Evolutionary conservation across 495 filamentous ascomycete genomes (phyloP), one percentile per base, ranked within the genome.

Genomic region (Gamarada debralockiae): DNA sequence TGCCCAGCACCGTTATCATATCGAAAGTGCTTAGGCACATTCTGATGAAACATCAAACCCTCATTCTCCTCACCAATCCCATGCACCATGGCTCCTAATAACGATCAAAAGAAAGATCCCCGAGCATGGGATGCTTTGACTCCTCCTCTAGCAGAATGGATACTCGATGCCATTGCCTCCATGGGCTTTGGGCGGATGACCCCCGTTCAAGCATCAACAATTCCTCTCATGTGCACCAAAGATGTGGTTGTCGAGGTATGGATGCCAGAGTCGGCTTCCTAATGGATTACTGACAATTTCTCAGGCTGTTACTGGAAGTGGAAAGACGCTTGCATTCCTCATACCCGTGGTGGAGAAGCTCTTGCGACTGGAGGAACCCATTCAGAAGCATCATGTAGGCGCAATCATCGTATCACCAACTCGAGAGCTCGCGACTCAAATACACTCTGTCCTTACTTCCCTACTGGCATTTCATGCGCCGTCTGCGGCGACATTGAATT

Each of bases 351-450:
- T 97, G 12, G 90, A 96, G 65, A 87, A 86, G 56, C 76, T 97
- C 21, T 70, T 97, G 41, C 82, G 86, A 27, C 58, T 68, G 3
- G 73, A 76, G 27, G 88, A 91, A 36, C 84, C 87, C 5, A 77
- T 87, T 21, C 95, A 92, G 70, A 88, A 86, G 62, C 84, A 95
- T 66, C 89, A 97, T 66, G 80, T 98, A 31, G 86, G 87, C 27
- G 89, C 84, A 41, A 95, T 98, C 53, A 83, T 97, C 56, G 82
- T 98, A 47, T 89, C 90, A 31, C 93, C 93, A 0, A 98, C 93
- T 3, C 81, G 92, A 70, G 93, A 98, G 68, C 78, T 98, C 24
- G 93, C 93, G 2, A 79, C 79, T 1, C 93, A 98, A 65, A 97
- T 97, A 46, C 79, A 96, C 62, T 76, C 83, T 40, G 90, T 97